Conservation (phyloP, 306 rosid genomes). For the Canavalia gladiata region DNA sequence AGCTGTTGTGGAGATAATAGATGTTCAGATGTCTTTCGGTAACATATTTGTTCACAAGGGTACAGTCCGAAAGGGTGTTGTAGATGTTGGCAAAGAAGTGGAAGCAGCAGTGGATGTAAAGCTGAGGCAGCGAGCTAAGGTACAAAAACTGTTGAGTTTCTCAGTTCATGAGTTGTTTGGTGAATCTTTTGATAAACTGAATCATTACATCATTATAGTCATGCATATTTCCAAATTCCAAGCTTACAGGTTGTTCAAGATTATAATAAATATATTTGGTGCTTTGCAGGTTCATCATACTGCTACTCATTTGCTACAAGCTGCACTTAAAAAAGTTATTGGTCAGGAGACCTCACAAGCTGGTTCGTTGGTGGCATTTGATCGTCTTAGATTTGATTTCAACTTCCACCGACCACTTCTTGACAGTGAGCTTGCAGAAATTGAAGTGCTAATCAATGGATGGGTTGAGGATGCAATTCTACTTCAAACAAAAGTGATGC, state of each 20-base stretch:
- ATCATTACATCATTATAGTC: slow-evolving; percentile 34
- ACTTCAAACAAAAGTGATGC: slow-evolving; percentile 91
- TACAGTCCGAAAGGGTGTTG: slow-evolving; percentile 75
- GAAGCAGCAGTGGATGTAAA: slow-evolving; percentile 85
- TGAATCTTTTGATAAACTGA: slow-evolving; percentile 22
- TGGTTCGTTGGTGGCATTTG: slow-evolving; percentile 96
- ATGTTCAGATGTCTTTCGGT: slow-evolving; percentile 89
- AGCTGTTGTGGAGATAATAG: slow-evolving; percentile 83
- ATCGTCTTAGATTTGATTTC: slow-evolving; percentile 96
- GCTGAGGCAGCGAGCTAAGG: slow-evolving; percentile 95
- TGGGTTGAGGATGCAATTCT: slow-evolving; percentile 83
- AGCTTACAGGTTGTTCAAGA: slow-evolving; percentile 41
- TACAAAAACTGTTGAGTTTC: slow-evolving; percentile 42
- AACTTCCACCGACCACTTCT: slow-evolving; percentile 82
- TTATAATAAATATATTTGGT: slow-evolving; percentile 41
- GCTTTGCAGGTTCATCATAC: slow-evolving; percentile 93
- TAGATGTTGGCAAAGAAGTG: slow-evolving; percentile 94
- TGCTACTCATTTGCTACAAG: slow-evolving; percentile 94
- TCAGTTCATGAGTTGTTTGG: slow-evolving; percentile 21
- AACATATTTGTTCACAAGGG: slow-evolving; percentile 95
- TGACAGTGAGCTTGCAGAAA: slow-evolving; percentile 73
- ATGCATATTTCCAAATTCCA: slow-evolving; percentile 30
- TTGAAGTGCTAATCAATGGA: slow-evolving; percentile 76
- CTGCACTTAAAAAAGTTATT: slow-evolving; percentile 84
- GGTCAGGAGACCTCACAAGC: slow-evolving; percentile 98